Base-by-base conservation (phyloP, 306 rosid species). In the Castanea sativa region DNA sequence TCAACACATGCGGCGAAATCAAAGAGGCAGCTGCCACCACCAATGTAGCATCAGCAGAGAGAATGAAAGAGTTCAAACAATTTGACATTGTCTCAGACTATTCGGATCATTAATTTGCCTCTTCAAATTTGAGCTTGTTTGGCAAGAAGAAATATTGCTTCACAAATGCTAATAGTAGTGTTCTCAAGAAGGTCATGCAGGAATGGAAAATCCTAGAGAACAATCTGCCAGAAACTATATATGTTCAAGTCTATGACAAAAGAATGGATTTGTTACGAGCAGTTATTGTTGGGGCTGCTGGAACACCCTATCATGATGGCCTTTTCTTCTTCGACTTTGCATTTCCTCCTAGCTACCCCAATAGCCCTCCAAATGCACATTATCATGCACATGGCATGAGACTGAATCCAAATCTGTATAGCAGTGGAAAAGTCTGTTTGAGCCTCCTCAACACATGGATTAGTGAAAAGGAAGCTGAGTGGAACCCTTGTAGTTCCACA, bases 231-330 rank as follows among this genome's bases (percentile, higher is more conserved):
- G 73, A 68, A 68, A 13, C 73, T 2, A 68, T 68, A 5, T 68
- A 68, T 35, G 73, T 68, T 10, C 41, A 27, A 5, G 73, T 19
- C 73, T 68, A 68, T 35, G 73, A 33, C 0, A 5, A 35, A 18
- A 18, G 73, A n/a, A 35, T 68, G 18, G 73, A 68, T 35, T n/a
- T 68, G 51, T 53, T 68, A 12, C 41, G 73, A 12, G 73, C 73
- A 27, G 73, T 19, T 5, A 68, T 68, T n/a, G 21, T 68, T n/a
- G 73, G 73, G 7, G 45, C 25, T n/a, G 38, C 33, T 7, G 75
- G 59, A 12, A 72, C 75, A 20, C 75, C 75, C 19, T 72, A 72
- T 56, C 75, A 72, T 25, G 75, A 72, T 27, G 75, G 73, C 0
- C 27, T 69, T 16, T 69, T 69, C 30, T 69, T 69, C 73, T 41